Base-by-base conservation (phyloP, 1,284 basidiomycete species). In the Coniferiporia sulphurascens region DNA sequence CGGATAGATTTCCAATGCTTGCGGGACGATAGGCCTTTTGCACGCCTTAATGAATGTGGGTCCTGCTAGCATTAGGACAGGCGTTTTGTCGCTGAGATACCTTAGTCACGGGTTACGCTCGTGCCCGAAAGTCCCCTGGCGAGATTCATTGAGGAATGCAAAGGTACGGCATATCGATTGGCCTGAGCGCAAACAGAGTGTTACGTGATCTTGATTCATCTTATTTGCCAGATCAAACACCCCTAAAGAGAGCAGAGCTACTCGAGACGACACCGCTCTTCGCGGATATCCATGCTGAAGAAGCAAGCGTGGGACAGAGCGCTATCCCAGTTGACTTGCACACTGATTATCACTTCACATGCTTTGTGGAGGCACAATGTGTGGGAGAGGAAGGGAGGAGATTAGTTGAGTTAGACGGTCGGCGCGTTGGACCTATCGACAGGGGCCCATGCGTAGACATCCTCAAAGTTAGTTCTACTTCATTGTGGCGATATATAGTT, bases 1-100 rank as follows among this genome's bases (percentile, higher is more conserved):
- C n/a, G 36, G n/a, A n/a, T 58, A 93, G 91, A 93, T 95, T 61
- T 72, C 79, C 1, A 95, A 95, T 68, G 93, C 93, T 0, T 95
- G 93, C 67, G 93, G 93, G 1, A 94, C 93, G 0, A 94, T 95
- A 66, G 93, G 87, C 0, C 76, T 96, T 7, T 76, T 96, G 12
- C 93, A 96, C 69, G 84, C 90, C 3, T 69, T 93, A 50, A 81
- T 80, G 17, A 93, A 93, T 66, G 86, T 88, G 62, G 64, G 83
- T 48, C 63, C 17, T 54, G 67, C 55, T 52, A n/a, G n/a, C n/a
- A n/a, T 51, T 22, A n/a, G 3, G 36, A 19, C 15, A 21, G 9
- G 27, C 46, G 32, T 41, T 21, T 12, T 55, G 41, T 44, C 59
- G 6, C 32, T 36, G 38, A 43, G 19, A 19, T 44, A 54, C 56